Percentiles rank a stretch among this genome's conserved stretches.
Conservation (phyloP, 768 basidiomycete species). For the Boletus patriciae region DNA sequence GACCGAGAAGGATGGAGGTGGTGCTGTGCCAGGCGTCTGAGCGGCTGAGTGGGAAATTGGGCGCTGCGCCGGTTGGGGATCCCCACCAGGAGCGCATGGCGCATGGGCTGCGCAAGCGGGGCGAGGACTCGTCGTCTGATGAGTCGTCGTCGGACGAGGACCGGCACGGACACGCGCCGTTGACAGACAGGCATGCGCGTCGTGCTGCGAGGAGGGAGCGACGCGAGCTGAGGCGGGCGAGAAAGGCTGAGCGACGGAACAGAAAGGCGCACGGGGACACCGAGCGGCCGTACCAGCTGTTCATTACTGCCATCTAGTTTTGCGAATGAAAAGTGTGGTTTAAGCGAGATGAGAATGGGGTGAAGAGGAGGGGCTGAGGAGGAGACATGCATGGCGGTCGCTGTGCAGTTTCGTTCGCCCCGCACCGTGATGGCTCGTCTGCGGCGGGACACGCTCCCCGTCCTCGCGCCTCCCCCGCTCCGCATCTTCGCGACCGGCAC, state of each 20-base stretch:
- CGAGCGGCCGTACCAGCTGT: slow-evolving; percentile 23
- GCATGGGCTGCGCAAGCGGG: slow-evolving; percentile 11
- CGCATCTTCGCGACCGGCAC: slow-evolving; percentile 80
- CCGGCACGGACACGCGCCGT: background rate
- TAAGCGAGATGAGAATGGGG: too few species aligned
- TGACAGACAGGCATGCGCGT: background rate
- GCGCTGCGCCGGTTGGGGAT: slow-evolving; percentile 23
- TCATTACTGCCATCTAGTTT: slow-evolving; percentile 14
- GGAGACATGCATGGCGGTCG: background rate
- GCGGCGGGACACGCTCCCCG: slow-evolving; percentile 25
- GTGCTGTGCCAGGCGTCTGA: slow-evolving; percentile 36
- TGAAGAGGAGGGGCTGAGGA: background rate
- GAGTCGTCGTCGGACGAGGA: slow-evolving; percentile 3
- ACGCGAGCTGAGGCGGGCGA: slow-evolving; percentile 15
- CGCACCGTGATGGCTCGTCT: slow-evolving; percentile 27
- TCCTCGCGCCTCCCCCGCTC: slow-evolving; percentile 33
- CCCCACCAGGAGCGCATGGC: slow-evolving; percentile 22
- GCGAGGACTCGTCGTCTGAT: background rate
- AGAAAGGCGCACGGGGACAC: slow-evolving; percentile 20
- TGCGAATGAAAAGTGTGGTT: too few species aligned
- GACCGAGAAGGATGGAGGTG: slow-evolving; percentile 44
- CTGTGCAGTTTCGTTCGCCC: background rate
- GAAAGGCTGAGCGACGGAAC: slow-evolving; percentile 12
- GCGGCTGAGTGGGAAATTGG: slow-evolving; percentile 29
- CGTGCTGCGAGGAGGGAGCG: slow-evolving; percentile 12